Conservation (phyloP, 768 basidiomycete species). For the Baorangia bicolor region DNA sequence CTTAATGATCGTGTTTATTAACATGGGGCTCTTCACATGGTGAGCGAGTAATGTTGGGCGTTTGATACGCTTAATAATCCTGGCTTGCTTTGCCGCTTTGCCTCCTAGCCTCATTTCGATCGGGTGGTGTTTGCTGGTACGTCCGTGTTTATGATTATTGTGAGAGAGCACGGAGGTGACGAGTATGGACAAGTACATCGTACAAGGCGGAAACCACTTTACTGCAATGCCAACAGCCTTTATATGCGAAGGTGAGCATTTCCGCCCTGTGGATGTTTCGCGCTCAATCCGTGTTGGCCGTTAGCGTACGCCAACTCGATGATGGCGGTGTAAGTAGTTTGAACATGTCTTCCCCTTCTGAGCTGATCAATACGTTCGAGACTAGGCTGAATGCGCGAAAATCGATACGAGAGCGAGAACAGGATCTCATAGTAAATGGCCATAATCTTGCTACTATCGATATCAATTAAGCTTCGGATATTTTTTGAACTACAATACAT, state of each 20-base stretch:
- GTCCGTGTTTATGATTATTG: neutral
- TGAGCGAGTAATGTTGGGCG: neutral
- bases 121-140: conserved; percentile 8
- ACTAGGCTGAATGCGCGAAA: conserved; percentile 15
- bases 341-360: neutral
- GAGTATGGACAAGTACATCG: neutral
- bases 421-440: neutral
- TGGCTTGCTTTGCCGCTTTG: neutral
- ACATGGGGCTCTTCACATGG: conserved; percentile 18
- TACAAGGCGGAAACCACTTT: neutral
- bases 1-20: conserved; percentile 13
- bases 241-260: conserved; percentile 3
- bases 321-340: conserved; percentile 12
- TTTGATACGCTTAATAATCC: neutral
- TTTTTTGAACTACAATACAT: too few species aligned
- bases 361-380: neutral
- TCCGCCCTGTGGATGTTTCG: neutral
- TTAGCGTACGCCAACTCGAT: conserved; percentile 14
- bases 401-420: conserved; percentile 1
- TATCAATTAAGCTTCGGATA: conserved; percentile 34
- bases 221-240: neutral
- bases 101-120: conserved; percentile 2
- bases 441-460: conserved; percentile 1
- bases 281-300: neutral
- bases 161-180: neutral